Evolutionary conservation across 176 grass and related monocot genomes (phyloP).

Genomic region (Puccinellia tenuiflora): DNA sequence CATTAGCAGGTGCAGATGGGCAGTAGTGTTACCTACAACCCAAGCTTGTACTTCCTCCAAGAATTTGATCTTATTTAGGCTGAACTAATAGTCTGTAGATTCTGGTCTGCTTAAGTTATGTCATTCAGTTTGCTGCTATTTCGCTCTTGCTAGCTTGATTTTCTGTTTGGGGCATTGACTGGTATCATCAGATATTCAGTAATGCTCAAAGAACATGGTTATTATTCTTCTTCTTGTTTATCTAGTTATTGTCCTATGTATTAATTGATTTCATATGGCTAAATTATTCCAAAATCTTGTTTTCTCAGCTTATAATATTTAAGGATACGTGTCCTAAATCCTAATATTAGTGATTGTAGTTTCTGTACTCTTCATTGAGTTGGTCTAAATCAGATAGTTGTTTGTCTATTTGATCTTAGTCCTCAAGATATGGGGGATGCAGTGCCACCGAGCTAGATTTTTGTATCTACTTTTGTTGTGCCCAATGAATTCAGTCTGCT

Average conservation of each 20-base stretch:
- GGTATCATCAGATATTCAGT: too few species aligned
- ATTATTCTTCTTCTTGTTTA: not conserved
- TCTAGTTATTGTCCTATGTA: not conserved
- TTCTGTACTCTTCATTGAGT: not conserved
- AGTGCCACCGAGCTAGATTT: not conserved
- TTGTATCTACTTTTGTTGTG: not conserved
- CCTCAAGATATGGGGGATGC: not conserved
- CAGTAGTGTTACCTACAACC: too few species aligned
- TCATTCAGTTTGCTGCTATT: too few species aligned
- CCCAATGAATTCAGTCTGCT: not conserved
- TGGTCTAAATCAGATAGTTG: too few species aligned
- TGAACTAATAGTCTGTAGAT: too few species aligned
- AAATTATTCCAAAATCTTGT: not conserved
- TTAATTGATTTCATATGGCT: not conserved
- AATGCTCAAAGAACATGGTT: not conserved
- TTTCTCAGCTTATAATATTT: too few species aligned
- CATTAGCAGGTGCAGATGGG: too few species aligned
- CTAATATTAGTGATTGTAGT: not conserved
- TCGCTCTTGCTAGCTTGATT: too few species aligned
- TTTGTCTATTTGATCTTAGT: not conserved
- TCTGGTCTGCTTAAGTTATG: too few species aligned
- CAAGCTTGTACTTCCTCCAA: too few species aligned
- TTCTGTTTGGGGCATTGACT: too few species aligned
- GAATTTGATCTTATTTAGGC: too few species aligned
- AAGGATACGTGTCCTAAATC: not conserved